These are phyloP conservation scores for Aegle marmelos DNA, from an alignment of 345 rosid genomes.

Conservation along the genomic window DNA sequence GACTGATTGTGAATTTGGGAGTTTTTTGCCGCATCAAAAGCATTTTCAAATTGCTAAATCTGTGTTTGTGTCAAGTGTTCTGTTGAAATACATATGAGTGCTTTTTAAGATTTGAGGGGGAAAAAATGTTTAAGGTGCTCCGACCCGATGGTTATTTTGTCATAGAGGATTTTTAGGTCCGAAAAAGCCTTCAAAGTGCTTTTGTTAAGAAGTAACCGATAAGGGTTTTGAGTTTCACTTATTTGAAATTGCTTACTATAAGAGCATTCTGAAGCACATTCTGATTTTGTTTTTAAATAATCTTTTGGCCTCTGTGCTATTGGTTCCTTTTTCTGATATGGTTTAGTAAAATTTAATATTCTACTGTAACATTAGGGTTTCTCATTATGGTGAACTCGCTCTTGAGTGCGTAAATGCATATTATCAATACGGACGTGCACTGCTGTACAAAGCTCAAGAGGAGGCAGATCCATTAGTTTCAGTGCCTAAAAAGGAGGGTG, in stretches of 20 bases:
- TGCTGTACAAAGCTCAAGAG: slow-evolving; percentile 84
- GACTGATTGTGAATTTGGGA: background rate
- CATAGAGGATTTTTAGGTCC: background rate
- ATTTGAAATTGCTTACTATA: background rate
- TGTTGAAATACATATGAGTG: background rate
- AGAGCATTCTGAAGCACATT: background rate
- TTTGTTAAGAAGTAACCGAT: background rate
- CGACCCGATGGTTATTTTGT: background rate
- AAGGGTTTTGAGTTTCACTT: background rate
- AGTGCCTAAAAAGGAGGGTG: slow-evolving; percentile 66
- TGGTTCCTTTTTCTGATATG: background rate
- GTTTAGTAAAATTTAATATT: background rate
- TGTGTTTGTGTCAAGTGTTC: background rate
- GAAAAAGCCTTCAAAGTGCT: background rate
- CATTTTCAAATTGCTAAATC: background rate
- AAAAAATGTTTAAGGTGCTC: background rate
- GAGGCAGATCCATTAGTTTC: slow-evolving; percentile 85
- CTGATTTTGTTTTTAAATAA: background rate
- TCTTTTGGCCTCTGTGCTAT: background rate
- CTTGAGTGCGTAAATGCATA: slow-evolving; percentile 64
- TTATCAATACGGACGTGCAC: slow-evolving; percentile 77
- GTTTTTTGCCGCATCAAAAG: background rate
- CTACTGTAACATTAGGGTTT: slow-evolving; percentile 43
- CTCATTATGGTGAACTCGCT: slow-evolving; percentile 70
- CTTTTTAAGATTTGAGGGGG: background rate